These are phyloP conservation scores for Medicago arabica DNA, from an alignment of 306 rosid genomes.

Conservation along the genomic window DNA sequence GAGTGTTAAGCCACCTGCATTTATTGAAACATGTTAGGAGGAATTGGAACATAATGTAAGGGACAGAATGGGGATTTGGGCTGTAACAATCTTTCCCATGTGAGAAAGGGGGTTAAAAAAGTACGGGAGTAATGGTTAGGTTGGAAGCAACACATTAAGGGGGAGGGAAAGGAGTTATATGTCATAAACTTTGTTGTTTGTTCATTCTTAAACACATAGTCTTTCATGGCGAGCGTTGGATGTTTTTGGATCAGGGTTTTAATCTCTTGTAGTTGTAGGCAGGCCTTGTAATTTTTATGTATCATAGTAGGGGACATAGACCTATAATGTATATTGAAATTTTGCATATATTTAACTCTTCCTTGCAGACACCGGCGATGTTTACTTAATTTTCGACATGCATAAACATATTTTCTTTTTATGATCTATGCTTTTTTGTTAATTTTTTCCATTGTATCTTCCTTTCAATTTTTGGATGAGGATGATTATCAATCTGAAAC, in stretches of 20 bases:
- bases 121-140: conserved; percentile 2
- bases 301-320: neutral
- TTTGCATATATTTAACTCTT: neutral
- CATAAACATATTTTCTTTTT: conserved; percentile 9
- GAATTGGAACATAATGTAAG: conserved; percentile 4
- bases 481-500: conserved; percentile 40
- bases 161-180: conserved; percentile 17
- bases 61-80: conserved; percentile 6
- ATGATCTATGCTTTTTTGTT: neutral
- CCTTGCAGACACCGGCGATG: neutral
- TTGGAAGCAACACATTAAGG: neutral
- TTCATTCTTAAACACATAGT: conserved; percentile 3
- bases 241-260: conserved; percentile 13
- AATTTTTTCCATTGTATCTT: conserved; percentile 5
- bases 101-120: neutral
- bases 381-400: conserved; percentile 22
- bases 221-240: neutral
- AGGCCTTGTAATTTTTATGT: conserved; percentile 21
- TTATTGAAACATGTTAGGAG: neutral
- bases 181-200: conserved; percentile 10
- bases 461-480: conserved; percentile 37
- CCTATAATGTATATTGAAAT: neutral
- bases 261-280: conserved; percentile 6
- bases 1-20: no score
- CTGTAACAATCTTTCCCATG: neutral